Evolutionary conservation across 306 rosid genomes (phyloP).

Genomic region (Prunus mongolica): DNA sequence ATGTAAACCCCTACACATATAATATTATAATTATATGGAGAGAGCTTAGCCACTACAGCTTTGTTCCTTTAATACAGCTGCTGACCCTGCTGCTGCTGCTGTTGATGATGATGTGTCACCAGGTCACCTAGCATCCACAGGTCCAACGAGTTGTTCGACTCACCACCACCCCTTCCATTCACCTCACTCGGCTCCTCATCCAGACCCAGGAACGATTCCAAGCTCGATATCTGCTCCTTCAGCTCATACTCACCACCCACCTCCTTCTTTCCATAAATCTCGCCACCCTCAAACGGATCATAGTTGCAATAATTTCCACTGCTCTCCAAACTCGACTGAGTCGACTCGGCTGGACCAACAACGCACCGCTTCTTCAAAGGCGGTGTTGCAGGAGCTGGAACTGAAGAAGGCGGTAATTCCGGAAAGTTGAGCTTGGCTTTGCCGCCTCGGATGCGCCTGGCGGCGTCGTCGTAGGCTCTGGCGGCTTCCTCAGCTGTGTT

Average conservation of each 20-base stretch:
- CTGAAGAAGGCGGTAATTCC: neutral
- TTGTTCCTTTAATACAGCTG: neutral
- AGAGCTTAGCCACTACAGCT: no score
- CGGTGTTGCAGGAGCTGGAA: neutral
- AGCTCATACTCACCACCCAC: constrained; percentile 23
- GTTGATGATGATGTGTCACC: constrained; percentile 29
- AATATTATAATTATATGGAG: no score
- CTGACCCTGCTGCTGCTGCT: neutral
- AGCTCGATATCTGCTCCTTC: constrained; percentile 46
- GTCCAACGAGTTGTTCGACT: constrained; percentile 25
- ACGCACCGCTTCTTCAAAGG: constrained; percentile 46
- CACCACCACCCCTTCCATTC: constrained; percentile 8
- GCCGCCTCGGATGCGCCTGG: constrained; percentile 77
- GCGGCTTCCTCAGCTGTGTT: constrained; percentile 89
- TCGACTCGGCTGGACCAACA: neutral
- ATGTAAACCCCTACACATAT: no score
- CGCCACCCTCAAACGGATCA: neutral
- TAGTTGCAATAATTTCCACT: neutral
- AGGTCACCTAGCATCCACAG: constrained; percentile 69
- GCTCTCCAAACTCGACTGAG: neutral
- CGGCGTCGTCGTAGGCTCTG: constrained; percentile 75
- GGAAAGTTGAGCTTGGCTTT: constrained; percentile 93
- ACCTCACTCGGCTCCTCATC: constrained; percentile 24
- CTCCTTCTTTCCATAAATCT: neutral
- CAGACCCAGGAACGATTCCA: constrained; percentile 65